phyloP scores from a whole-genome alignment of 371 early-diverging fungal species.

The Haplosporangium sp. region DNA sequence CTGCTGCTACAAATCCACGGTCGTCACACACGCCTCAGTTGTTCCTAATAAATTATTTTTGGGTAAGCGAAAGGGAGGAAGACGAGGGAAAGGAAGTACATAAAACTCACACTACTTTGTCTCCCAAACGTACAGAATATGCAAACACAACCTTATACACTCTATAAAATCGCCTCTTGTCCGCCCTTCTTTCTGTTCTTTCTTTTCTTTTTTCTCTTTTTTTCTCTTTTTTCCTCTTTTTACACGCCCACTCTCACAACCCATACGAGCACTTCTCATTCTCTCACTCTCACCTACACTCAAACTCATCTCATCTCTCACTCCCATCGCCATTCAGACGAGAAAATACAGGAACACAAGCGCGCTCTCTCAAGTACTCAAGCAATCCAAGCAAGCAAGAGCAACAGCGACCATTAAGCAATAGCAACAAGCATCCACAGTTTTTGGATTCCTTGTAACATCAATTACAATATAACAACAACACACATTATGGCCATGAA shows the following conservation, averaged over 20 bases:
- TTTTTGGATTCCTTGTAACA: not conserved
- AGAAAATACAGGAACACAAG: too few relatives aligned
- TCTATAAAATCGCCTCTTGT: not conserved
- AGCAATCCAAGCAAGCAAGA: too few relatives aligned
- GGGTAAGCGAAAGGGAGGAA: constrained; percentile 1
- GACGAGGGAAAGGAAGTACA: not conserved
- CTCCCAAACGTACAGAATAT: not conserved
- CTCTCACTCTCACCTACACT: constrained; percentile 5
- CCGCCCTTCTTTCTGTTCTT: not conserved
- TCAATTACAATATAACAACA: not conserved
- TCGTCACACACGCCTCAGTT: not conserved
- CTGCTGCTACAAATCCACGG: not conserved
- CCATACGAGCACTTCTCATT: not conserved
- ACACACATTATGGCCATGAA: constrained; percentile 28
- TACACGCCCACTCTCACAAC: not conserved
- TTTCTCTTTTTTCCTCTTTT: constrained; percentile 1
- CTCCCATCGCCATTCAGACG: too few relatives aligned
- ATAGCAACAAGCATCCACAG: constrained; percentile 1
- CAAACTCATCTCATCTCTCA: not conserved
- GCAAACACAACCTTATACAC: not conserved
- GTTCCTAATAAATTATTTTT: not conserved
- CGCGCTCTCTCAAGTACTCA: too few relatives aligned
- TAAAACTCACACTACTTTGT: not conserved
- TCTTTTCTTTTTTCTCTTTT: constrained; percentile 1
- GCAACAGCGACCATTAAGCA: not conserved